These are phyloP conservation scores for Coniella lustricola DNA, from an alignment of 2,329 filamentous ascomycete species.

Conservation along the genomic window DNA sequence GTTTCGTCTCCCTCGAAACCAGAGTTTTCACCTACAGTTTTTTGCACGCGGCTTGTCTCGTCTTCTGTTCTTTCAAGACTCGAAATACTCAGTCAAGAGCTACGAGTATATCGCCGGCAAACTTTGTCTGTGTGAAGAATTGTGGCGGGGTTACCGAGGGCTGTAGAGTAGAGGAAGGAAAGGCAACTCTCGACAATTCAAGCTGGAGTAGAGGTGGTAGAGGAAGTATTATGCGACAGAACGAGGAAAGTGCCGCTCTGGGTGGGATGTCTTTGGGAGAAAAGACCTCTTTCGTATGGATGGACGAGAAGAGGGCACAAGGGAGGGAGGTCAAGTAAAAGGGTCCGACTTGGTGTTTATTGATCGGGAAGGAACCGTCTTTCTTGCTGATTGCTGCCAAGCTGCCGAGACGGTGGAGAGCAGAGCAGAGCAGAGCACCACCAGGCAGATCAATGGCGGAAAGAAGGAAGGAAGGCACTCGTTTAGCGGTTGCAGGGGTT, in stretches of 20 bases:
- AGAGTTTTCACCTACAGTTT: slow-evolving; percentile 13
- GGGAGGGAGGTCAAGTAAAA: not conserved
- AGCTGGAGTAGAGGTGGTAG: not conserved
- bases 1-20: no score
- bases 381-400: not conserved
- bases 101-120: slow-evolving; percentile 9
- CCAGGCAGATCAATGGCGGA: not conserved
- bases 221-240: not conserved
- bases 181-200: not conserved
- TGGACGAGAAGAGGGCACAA: not conserved
- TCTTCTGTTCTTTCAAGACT: slow-evolving; percentile 6
- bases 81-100: slow-evolving; percentile 17
- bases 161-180: not conserved
- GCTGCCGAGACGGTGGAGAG: not conserved
- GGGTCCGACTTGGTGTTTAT: not conserved
- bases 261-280: not conserved
- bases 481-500: not conserved
- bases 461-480: not conserved
- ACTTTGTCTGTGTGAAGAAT: slow-evolving; percentile 1
- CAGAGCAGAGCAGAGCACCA: no score
- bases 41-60: not conserved
- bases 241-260: not conserved
- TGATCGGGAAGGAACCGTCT: not conserved
- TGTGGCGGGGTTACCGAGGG: not conserved
- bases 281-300: not conserved